These are phyloP conservation scores for Mortierella sp. DNA, from an alignment of 371 early-diverging fungal species.

Conservation along the genomic window DNA sequence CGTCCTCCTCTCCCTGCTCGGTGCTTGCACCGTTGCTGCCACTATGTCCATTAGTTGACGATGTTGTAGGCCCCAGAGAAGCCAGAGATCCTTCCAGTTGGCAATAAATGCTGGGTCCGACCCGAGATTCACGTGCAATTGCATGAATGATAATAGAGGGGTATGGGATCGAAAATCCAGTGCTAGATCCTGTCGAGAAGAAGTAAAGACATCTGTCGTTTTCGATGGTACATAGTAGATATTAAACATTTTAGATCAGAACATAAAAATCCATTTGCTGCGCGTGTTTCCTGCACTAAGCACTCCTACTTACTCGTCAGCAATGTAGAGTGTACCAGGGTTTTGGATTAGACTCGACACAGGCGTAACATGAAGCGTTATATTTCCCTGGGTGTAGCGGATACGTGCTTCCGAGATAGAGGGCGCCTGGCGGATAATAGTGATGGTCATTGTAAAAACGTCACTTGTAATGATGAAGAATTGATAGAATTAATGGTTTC, in stretches of 20 bases:
- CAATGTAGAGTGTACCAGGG: slow-evolving; percentile 51
- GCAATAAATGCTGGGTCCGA: slow-evolving; percentile 77
- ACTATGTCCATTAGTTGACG: slow-evolving; percentile 37
- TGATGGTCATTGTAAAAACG: slow-evolving; percentile 39
- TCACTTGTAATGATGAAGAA: neutral
- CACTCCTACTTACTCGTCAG: slow-evolving; percentile 54
- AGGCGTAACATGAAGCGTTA: slow-evolving; percentile 46
- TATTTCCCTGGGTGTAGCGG: slow-evolving; percentile 41
- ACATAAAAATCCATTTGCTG: neutral
- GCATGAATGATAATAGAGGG: slow-evolving; percentile 86
- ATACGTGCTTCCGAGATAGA: slow-evolving; percentile 28
- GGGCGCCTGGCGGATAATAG: slow-evolving; percentile 46
- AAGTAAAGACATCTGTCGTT: slow-evolving; percentile 61
- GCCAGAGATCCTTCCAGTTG: slow-evolving; percentile 71
- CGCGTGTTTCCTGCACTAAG: neutral
- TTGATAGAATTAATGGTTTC: neutral
- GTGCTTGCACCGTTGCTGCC: neutral
- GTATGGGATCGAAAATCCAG: slow-evolving; percentile 78
- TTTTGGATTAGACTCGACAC: slow-evolving; percentile 42
- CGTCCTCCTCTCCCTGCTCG: slow-evolving; percentile 63
- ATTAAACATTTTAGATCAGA: too few species aligned
- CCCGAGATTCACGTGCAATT: slow-evolving; percentile 72
- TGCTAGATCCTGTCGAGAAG: slow-evolving; percentile 58
- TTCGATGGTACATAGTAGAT: neutral
- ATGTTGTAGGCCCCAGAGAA: slow-evolving; percentile 27